Base-by-base conservation (phyloP, 495 filamentous ascomycete genomes). In the Aspergillus avenaceus region DNA sequence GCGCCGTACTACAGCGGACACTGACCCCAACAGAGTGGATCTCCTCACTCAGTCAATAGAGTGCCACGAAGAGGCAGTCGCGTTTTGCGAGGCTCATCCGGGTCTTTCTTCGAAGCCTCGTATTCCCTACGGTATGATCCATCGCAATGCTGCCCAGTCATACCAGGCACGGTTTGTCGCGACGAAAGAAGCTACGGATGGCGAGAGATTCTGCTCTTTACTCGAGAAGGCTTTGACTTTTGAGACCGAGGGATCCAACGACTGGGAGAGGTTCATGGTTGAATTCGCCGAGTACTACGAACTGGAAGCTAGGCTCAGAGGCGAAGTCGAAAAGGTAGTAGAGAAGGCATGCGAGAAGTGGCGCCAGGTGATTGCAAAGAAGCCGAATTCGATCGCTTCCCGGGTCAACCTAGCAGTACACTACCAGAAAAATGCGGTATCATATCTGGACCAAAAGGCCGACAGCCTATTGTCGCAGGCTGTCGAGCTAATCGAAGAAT, bases 101-200 rank as follows among this genome's bases (percentile, higher is more conserved):
- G 45, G 12, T 37, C 45, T 47, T 22, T 14, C 29, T 25, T 32
- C 18, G 11, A 14, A 29, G 13, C 45, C 19, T 12, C 13, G 3
- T 4, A 26, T 26, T 16, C 45, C 45, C 6, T 47, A 36, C 23
- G 29, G 18, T 12, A 47, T 38, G 29, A 47, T 47, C 14, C 32
- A 47, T 13, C 45, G 45, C 45, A 47, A 47, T 16, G 29, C 19
- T 29, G 45, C 28, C 21, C 14, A 37, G 16, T 27, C 45, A 14
- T 25, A 47, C 31, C 18, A 12, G 18, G 29, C 8, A 8, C 28
- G 21, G 7, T 47, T 24, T 16, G 6, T 6, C 16, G 2, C 37
- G 9, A 18, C 19, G 7, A 47, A 47, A 14, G 3, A 25, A 2
- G 5, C 45, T 0, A 13, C 5, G 14, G 45, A 47, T 37, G 31